A percentile compares a stretch with the other conserved stretches of the same genome.
Evolutionary conservation across 78 protist species (phyloP).

Genomic region (Dictyostelium brefeldianum): DNA sequence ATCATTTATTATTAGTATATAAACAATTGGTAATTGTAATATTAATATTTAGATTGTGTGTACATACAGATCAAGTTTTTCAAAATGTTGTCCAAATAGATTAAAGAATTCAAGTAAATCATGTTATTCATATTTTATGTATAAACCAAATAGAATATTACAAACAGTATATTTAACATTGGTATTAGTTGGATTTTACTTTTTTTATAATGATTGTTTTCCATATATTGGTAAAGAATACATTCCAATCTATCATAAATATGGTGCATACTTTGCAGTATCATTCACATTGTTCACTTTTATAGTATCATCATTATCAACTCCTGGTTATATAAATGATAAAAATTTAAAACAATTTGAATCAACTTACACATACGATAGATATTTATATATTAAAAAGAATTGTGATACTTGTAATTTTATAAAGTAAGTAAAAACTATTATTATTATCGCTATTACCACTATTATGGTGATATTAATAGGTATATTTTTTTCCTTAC

Average conservation of each 20-base stretch:
- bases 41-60: too few relatives aligned
- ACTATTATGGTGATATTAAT: not conserved
- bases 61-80: not conserved
- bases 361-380: constrained; percentile 19
- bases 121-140: constrained; percentile 31
- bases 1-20: too few relatives aligned
- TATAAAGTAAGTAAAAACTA: constrained; percentile 19
- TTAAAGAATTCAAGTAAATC: not conserved
- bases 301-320: constrained; percentile 18
- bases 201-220: constrained; percentile 54
- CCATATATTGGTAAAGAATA: constrained; percentile 21
- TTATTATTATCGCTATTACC: not conserved
- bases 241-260: constrained; percentile 18
- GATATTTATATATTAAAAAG: constrained; percentile 53
- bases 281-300: constrained; percentile 43
- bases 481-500: not conserved
- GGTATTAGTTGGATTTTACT: constrained; percentile 49
- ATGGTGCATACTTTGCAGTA: constrained; percentile 25
- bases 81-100: constrained; percentile 31
- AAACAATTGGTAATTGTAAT: too few relatives aligned
- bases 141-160: constrained; percentile 71
- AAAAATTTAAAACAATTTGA: not conserved
- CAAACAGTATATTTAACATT: constrained; percentile 43
- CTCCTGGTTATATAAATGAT: constrained; percentile 32
- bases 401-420: constrained; percentile 63